Conservation (phyloP, 371 early-diverging fungal species). For the Cokeromyces recurvatus region DNA sequence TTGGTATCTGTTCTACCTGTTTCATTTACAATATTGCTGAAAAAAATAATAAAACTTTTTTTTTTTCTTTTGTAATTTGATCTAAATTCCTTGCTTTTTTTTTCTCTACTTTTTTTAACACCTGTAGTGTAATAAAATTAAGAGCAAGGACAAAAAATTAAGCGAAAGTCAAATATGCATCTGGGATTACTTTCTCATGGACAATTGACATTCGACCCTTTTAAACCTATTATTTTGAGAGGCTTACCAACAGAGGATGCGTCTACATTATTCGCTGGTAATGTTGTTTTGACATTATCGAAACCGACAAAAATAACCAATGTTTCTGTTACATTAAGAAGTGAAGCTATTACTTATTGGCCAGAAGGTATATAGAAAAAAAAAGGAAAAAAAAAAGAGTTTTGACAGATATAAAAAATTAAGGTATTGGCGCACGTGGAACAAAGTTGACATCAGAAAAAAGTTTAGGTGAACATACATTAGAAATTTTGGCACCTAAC, state of each 20-base stretch:
- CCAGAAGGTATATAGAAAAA: constrained; percentile 22
- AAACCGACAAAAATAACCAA: constrained; percentile 23
- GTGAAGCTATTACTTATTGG: constrained; percentile 22
- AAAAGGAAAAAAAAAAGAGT: not conserved
- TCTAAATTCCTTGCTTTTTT: not conserved
- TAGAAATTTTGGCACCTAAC: constrained; percentile 20
- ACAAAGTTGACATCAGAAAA: constrained; percentile 35
- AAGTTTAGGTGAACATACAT: constrained; percentile 23
- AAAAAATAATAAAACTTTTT: too few relatives aligned
- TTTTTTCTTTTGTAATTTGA: not conserved
- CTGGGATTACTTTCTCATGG: constrained; percentile 26
- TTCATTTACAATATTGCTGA: too few relatives aligned
- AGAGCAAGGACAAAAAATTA: too few relatives aligned
- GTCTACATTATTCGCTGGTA: constrained; percentile 25
- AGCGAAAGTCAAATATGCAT: too few relatives aligned
- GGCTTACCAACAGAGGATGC: constrained; percentile 28
- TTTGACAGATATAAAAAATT: not conserved
- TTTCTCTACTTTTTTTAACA: not conserved
- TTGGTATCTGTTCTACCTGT: too few relatives aligned
- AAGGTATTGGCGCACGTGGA: constrained; percentile 40
- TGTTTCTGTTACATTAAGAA: constrained; percentile 21
- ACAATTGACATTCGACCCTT: constrained; percentile 25
- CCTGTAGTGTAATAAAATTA: too few relatives aligned
- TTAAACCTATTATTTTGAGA: constrained; percentile 29
- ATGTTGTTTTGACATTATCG: constrained; percentile 21